A percentile compares a stretch with the other conserved stretches of the same genome.
phyloP scores from a whole-genome alignment of 225 moss, liverwort and hornwort genomes.

The Ulota crispa region DNA sequence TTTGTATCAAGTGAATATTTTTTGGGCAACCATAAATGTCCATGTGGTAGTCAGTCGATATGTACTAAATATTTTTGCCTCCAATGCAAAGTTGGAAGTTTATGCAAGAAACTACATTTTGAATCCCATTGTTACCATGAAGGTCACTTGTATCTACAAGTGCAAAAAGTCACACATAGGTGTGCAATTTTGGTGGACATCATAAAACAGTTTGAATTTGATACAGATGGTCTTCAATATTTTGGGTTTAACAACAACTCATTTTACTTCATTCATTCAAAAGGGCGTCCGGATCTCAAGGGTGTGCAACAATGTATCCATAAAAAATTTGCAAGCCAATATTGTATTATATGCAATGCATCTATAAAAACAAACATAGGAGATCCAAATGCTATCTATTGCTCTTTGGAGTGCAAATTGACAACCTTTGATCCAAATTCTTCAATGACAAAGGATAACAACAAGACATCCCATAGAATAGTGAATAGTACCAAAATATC shows the following conservation, averaged over 20 bases:
- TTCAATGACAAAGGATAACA: neutral
- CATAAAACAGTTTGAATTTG: neutral
- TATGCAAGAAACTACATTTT: neutral
- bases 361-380: neutral
- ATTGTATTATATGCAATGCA: neutral
- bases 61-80: slow-evolving; percentile 17
- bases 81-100: neutral
- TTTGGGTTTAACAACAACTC: neutral
- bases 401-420: slow-evolving; percentile 9
- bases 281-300: rapidly evolving
- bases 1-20: neutral
- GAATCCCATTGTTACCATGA: rapidly evolving
- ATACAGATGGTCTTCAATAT: neutral
- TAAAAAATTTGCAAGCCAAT: rapidly evolving
- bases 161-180: neutral
- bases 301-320: rapidly evolving
- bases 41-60: rapidly evolving
- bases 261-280: neutral
- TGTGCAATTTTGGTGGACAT: neutral
- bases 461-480: rapidly evolving
- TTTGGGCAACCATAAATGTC: rapidly evolving
- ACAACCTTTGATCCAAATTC: rapidly evolving
- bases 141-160: neutral
- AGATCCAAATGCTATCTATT: rapidly evolving
- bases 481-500: rapidly evolving